Evolutionary conservation across 768 basidiomycete genomes (phyloP).

Genomic region (Suillus plorans): DNA sequence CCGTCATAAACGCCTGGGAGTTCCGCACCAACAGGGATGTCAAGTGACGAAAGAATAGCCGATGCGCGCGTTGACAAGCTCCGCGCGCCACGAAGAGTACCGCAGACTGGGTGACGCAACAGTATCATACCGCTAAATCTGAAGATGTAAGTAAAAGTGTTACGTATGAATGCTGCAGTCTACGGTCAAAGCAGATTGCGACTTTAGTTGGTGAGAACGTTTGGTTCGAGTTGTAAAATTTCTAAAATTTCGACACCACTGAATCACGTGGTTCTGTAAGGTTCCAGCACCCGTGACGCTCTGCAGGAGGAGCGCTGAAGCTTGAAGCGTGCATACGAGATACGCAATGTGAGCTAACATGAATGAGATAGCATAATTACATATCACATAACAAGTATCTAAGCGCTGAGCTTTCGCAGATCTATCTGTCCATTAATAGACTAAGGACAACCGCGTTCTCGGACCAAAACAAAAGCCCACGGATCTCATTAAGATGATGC

Average conservation of each 20-base stretch:
- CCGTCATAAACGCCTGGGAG: constrained; percentile 81
- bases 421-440: constrained; percentile 10
- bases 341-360: background rate
- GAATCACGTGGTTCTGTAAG: background rate
- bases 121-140: constrained; percentile 17
- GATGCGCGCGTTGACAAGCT: constrained; percentile 71
- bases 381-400: background rate
- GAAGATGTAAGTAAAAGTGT: background rate
- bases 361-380: background rate
- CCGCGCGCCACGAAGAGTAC: constrained; percentile 12
- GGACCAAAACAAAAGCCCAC: background rate
- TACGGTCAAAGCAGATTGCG: background rate
- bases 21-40: constrained; percentile 54
- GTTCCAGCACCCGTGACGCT: too few relatives aligned
- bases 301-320: background rate
- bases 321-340: background rate
- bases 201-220: background rate
- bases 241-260: background rate
- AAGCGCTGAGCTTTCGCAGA: background rate
- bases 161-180: background rate
- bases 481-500: constrained; percentile 28
- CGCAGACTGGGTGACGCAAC: constrained; percentile 17
- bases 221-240: background rate
- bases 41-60: constrained; percentile 60
- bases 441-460: background rate